phyloP scores from a whole-genome alignment of 1,284 basidiomycete genomes.

The Agroathelia rolfsii region DNA sequence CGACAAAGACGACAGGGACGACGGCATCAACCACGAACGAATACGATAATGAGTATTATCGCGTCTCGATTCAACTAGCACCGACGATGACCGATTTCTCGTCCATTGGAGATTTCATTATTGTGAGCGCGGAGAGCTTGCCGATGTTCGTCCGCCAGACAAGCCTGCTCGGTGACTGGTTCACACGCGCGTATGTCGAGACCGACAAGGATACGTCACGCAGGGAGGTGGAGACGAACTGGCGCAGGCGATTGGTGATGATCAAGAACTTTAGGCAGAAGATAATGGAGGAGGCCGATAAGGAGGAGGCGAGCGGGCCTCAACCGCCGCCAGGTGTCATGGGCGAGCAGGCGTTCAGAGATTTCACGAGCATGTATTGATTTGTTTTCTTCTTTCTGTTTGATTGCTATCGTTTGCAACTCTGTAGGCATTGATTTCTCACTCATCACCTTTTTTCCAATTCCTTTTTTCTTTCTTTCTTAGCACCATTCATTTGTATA shows the following conservation, averaged over 20 bases:
- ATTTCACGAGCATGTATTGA: constrained; percentile 32
- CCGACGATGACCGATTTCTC: constrained; percentile 86
- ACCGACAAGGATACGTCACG: constrained; percentile 61
- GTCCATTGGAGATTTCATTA: constrained; percentile 72
- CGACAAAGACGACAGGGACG: constrained; percentile 10
- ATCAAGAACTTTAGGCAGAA: constrained; percentile 56
- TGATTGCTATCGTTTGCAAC: no score
- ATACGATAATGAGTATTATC: constrained; percentile 88
- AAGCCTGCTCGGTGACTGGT: constrained; percentile 79
- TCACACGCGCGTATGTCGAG: constrained; percentile 73
- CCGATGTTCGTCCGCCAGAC: constrained; percentile 60
- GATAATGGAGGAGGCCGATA: constrained; percentile 19
- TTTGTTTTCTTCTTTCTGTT: constrained; percentile 16
- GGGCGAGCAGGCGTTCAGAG: constrained; percentile 36
- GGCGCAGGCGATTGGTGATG: constrained; percentile 71
- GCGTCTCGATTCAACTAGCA: constrained; percentile 79
- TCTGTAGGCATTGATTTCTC: no score
- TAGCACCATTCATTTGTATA: no score
- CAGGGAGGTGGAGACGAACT: constrained; percentile 82
- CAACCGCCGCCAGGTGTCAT: constrained; percentile 25
- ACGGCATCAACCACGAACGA: constrained; percentile 17
- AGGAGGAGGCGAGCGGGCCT: constrained; percentile 13
- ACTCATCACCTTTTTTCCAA: no score
- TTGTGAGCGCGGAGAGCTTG: constrained; percentile 23
- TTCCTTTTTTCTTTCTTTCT: no score